Percentiles rank a stretch among this genome's conserved stretches.
phyloP scores from a whole-genome alignment of 2,329 filamentous ascomycete genomes.

The Celoporthe dispersa region DNA sequence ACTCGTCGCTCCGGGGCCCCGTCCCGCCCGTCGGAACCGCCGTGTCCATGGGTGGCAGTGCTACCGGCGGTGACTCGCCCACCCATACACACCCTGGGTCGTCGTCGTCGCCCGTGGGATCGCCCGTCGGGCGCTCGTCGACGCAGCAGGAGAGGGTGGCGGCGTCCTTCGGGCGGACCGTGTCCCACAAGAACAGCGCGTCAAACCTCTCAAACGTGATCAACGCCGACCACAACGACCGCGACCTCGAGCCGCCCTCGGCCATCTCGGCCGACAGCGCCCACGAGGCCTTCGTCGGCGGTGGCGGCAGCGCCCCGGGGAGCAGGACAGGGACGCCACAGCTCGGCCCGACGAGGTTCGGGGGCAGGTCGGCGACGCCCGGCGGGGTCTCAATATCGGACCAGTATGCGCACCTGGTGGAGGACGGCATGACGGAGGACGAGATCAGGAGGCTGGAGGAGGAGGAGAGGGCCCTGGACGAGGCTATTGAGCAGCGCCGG shows the following conservation, averaged over 20 bases:
- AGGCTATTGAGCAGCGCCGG: slow-evolving; percentile 55
- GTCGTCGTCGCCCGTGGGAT: slow-evolving; percentile 3
- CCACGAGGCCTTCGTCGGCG: not conserved
- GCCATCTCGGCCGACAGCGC: slow-evolving; percentile 21
- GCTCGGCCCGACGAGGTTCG: slow-evolving; percentile 25
- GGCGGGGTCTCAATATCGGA: slow-evolving; percentile 41
- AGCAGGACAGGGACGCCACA: slow-evolving; percentile 14
- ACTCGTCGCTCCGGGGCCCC: slow-evolving; percentile 24
- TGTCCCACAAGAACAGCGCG: slow-evolving; percentile 8
- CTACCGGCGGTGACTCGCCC: slow-evolving; percentile 29
- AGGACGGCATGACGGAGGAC: slow-evolving; percentile 64
- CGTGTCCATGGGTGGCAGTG: not conserved
- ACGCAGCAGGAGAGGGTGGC: slow-evolving; percentile 34
- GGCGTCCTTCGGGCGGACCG: slow-evolving; percentile 37
- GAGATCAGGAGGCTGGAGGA: slow-evolving; percentile 61
- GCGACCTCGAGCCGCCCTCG: slow-evolving; percentile 8
- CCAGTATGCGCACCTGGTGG: slow-evolving; percentile 57
- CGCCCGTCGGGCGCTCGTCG: slow-evolving; percentile 21
- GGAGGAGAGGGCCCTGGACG: slow-evolving; percentile 61
- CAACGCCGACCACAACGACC: slow-evolving; percentile 3
- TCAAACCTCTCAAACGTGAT: slow-evolving; percentile 16
- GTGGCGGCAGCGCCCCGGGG: not conserved
- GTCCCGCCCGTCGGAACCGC: slow-evolving; percentile 30
- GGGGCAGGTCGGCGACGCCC: slow-evolving; percentile 34
- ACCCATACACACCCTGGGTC: not conserved